Conservation (phyloP, 2,329 filamentous ascomycete species). For the Trichoderma breve region DNA sequence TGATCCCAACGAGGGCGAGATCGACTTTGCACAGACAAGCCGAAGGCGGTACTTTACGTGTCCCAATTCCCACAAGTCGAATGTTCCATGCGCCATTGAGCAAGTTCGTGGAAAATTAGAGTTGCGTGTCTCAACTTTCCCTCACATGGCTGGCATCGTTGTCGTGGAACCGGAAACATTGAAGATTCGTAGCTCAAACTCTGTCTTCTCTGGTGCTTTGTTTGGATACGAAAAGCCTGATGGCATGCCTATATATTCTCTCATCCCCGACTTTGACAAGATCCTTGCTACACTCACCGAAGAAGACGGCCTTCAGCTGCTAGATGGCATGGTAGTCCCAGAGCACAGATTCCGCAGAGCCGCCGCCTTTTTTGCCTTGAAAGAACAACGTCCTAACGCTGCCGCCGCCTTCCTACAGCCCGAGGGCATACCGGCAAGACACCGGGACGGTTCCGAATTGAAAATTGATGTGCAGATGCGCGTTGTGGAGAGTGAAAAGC, state of each 20-base stretch:
- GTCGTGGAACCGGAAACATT: constrained; percentile 79
- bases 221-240: constrained; percentile 87
- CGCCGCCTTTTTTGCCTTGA: constrained; percentile 76
- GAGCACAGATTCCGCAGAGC: constrained; percentile 94
- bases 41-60: constrained; percentile 81
- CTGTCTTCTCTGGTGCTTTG: constrained; percentile 86
- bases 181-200: constrained; percentile 86
- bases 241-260: constrained; percentile 71
- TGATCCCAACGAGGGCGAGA: constrained; percentile 65
- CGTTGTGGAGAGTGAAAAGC: constrained; percentile 85
- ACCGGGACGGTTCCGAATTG: constrained; percentile 87
- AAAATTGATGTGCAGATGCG: constrained; percentile 96
- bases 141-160: constrained; percentile 95
- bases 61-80: constrained; percentile 70
- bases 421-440: constrained; percentile 78
- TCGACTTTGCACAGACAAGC: constrained; percentile 74
- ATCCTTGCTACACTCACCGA: constrained; percentile 78
- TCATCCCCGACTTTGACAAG: constrained; percentile 85
- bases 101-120: constrained; percentile 67
- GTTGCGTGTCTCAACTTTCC: constrained; percentile 87
- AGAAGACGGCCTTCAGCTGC: constrained; percentile 78
- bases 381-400: constrained; percentile 78
- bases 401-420: constrained; percentile 77
- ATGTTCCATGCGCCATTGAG: constrained; percentile 80
- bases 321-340: constrained; percentile 94